These are phyloP conservation scores for Fraxinus velutina DNA, from an alignment of 305 asterid genomes.

Conservation along the genomic window DNA sequence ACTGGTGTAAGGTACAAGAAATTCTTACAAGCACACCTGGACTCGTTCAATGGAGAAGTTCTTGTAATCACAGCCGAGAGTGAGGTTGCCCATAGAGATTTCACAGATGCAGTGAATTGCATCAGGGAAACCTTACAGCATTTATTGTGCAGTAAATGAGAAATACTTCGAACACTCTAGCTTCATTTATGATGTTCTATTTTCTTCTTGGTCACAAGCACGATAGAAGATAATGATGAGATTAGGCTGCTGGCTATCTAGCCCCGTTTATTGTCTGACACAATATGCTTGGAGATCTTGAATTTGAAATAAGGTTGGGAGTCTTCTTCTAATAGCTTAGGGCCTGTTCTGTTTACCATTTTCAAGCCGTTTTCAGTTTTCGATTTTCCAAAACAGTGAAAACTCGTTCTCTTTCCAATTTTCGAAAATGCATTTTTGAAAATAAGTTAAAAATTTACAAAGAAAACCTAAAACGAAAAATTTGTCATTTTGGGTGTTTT, in stretches of 20 bases:
- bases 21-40: neutral
- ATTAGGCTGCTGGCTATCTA: neutral
- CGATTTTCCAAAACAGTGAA: too few species aligned
- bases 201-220: neutral
- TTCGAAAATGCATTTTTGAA: too few species aligned
- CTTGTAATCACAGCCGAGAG: neutral
- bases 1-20: neutral
- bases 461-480: too few species aligned
- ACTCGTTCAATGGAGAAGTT: neutral
- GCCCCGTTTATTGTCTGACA: neutral
- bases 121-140: slow-evolving; percentile 2
- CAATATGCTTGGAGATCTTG: neutral
- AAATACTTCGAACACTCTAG: neutral
- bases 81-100: neutral
- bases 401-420: too few species aligned
- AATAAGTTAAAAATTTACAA: too few species aligned
- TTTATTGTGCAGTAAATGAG: neutral
- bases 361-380: too few species aligned
- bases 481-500: too few species aligned
- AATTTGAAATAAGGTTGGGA: neutral
- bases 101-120: neutral
- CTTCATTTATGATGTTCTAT: neutral
- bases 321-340: neutral
- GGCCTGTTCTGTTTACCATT: neutral
- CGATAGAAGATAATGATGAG: neutral